Base-by-base conservation (phyloP, 2,329 filamentous ascomycete genomes). In the Chrysosporium queenslandicum region DNA sequence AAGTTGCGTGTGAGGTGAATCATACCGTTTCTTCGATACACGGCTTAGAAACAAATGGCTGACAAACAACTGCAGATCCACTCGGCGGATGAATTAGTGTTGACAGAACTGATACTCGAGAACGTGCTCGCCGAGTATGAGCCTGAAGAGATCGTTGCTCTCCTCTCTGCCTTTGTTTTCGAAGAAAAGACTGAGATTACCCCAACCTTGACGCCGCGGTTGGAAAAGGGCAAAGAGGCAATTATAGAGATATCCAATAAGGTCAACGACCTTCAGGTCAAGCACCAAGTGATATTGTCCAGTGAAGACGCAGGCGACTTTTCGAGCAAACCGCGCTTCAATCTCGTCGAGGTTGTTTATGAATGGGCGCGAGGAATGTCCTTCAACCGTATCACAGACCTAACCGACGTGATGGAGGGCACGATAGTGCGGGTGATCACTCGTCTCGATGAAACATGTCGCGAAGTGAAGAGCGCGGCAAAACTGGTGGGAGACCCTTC, bases 331-430 rank as follows among this genome's bases (percentile, higher is more conserved):
- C 88, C 90, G 1, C 80, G 91, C 8, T 98, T 98, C 65, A 92
- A 91, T 1, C 78, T 98, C 52, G 89, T 95, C 66, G 92, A 98
- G 69, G 92, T 98, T 0, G 94, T 98, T 30, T 96, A 97, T 66
- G 92, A 98, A 69, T 98, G 92, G 92, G 92, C 92, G 8, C 77
- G 88, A 46, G 92, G 92, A 23, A 97, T 97, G 88, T 91, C 87
- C 49, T 98, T 98, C 77, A 94, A 94, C 71, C 91, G 92, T 58
- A 98, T 98, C 60, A 97, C 91, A 0, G 86, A 91, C 59, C 72
- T 98, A 64, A 98, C 92, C 6, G 91, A 97, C 67, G 90, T 98
- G 53, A 81, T 97, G 62, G 92, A 98, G 69, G 92, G 92, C 1
- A 97, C 92, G 0, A 97, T 98, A 71, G 92, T 98, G 45, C 77